Conservation (phyloP, 768 basidiomycete genomes). For the Lentinula edodes region DNA sequence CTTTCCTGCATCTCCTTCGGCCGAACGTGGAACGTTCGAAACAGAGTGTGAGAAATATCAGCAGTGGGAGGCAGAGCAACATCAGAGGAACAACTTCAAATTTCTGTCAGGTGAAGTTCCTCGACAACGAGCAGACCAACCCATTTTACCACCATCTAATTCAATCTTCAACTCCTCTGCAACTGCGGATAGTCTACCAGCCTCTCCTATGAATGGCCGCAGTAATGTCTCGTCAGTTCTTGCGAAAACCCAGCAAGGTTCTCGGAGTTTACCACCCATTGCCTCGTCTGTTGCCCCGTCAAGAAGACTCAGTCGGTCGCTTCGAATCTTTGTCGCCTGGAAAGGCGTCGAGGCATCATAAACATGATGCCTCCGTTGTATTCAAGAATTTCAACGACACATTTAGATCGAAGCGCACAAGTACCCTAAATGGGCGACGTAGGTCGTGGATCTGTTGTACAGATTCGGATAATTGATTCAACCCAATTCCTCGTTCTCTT, state of each 20-base stretch:
- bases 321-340: constrained; percentile 55
- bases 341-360: constrained; percentile 27
- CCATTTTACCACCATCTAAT: background rate
- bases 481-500: background rate
- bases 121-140: background rate
- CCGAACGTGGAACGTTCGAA: constrained; percentile 53
- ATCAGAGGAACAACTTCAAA: constrained; percentile 9
- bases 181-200: background rate
- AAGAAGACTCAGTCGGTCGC: constrained; percentile 44
- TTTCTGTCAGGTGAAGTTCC: background rate
- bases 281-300: constrained; percentile 17
- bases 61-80: constrained; percentile 35
- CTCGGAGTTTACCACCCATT: background rate
- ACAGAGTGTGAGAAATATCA: constrained; percentile 54
- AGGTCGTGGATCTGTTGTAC: background rate
- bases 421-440: too few relatives aligned
- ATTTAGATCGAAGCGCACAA: background rate
- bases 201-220: background rate
- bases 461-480: background rate
- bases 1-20: constrained; percentile 32
- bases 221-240: background rate
- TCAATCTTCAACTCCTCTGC: background rate
- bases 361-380: background rate
- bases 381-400: background rate
- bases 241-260: background rate